Evolutionary conservation across 306 rosid species (phyloP), one percentile per base, ranked within the genome.

Genomic region (Quercus suber): DNA sequence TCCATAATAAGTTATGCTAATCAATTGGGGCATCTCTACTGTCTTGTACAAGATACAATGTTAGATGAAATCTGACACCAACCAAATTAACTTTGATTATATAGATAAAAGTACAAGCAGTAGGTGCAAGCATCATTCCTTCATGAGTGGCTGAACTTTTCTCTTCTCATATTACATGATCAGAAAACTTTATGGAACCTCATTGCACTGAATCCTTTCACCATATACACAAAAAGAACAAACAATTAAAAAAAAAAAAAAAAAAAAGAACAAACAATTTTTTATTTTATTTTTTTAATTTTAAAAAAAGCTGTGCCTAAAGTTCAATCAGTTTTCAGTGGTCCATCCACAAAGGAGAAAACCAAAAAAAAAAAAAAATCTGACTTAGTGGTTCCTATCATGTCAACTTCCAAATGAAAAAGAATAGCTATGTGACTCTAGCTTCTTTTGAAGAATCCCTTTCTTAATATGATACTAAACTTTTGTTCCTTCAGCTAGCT

Each of bases 321-420:
- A 77, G 45, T 74, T 55, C 78, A 70, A 55, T 53, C 45, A 71
- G 55, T 65, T 71, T 71, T 13, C 58, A 51, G 80, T 81, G 90
- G 90, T 86, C 89, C 89, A 51, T 51, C 81, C 85, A 85, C 81
- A 12, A 55, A 60, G 49, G 51, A 76, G 63, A 58, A 31, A 11
- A 25, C 23, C 19, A 79, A 76, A 49, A 31, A 59, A 23, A 76
- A 49, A 31, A 52, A 23, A 58, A 35, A 6, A 6, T 19, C 33
- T 2, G 15, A 28, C 64, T 58, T 9, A 63, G 69, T 60, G 33
- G 72, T 67, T 10, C 71, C 80, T 69, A 59, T 59, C 80, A 59
- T 23, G 83, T 83, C 79, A 70, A 82, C 58, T 33, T 74, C 73
- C 55, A 49, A 57, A 76, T 10, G 19, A 23, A 15, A 72, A 74